Evolutionary conservation across 139 green algal species (phyloP), one percentile per base, ranked within the genome.

Genomic region (Chlorella sp.): DNA sequence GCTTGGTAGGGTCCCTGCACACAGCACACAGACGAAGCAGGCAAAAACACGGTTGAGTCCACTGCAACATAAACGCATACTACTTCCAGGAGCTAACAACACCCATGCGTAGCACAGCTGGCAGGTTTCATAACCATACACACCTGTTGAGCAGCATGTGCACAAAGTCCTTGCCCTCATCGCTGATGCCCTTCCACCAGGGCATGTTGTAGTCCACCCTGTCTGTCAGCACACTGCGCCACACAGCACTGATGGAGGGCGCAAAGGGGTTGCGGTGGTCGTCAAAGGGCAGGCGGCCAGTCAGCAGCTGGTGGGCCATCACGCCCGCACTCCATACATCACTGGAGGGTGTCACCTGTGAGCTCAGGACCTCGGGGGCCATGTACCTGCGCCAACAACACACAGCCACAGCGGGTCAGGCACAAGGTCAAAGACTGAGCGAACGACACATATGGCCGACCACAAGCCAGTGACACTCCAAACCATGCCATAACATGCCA

Each of bases 101-200:
- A 23, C 14, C 29, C 5, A 67, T 35, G 29, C 6, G 10, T 17
- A 10, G 23, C 3, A 49, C 36, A 63, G 49, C 49, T 61, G 33
- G 33, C 55, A 10, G 1, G 14, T 31, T 5, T 31, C 17, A 64
- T 31, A 27, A 26, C 17, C 17, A 30, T 29, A 10, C 73, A 22
- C 60, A 85, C 85, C 89, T 91, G 69, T 90, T 62, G 17, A 95
- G 83, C 69, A 95, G 77, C 29, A 34, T 34, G 32, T 30, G 35
- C 24, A 96, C 88, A 84, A 97, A 96, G 75, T 93, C 86, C 74
- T 94, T 91, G 49, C 83, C 92, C 36, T 94, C 83, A 2, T 87
- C 79, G 36, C 82, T 91, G 69, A 96, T 84, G 51, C 85, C 87
- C 31, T 74, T 63, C 91, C 91, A 97, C 69, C 78, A 85, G 27